Evolutionary conservation across 2,329 filamentous ascomycete genomes (phyloP).

Genomic region (Penicillium vulpinum): DNA sequence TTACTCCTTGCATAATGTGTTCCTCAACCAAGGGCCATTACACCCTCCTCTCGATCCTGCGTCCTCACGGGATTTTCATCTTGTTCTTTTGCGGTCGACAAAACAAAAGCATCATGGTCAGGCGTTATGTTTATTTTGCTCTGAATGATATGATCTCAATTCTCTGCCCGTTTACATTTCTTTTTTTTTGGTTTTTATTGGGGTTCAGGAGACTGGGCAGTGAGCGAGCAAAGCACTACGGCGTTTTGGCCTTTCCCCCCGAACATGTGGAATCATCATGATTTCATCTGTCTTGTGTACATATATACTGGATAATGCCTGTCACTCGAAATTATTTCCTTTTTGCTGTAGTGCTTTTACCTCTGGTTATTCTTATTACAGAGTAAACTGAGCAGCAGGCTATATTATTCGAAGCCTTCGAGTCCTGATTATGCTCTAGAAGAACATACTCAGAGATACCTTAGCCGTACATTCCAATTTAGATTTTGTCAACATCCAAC

Average conservation of each 20-base stretch:
- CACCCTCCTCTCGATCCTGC: constrained; percentile 7
- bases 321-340: neutral
- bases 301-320: constrained; percentile 13
- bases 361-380: neutral
- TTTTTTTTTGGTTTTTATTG: constrained; percentile 8
- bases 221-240: constrained; percentile 23
- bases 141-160: constrained; percentile 7
- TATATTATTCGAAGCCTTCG: too few species aligned
- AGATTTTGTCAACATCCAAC: neutral
- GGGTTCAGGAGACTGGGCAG: constrained; percentile 19
- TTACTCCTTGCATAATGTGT: constrained; percentile 11
- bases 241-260: constrained; percentile 23
- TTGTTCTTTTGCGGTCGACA: constrained; percentile 13
- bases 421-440: too few species aligned
- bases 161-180: neutral
- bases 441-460: too few species aligned
- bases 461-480: neutral
- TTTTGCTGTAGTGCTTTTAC: neutral
- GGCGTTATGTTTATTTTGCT: constrained; percentile 20
- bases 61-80: constrained; percentile 4
- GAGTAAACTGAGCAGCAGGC: neutral
- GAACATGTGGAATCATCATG: constrained; percentile 8
- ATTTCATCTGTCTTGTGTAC: constrained; percentile 16
- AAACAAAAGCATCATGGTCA: constrained; percentile 29
- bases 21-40: neutral